Conservation (phyloP, 495 filamentous ascomycete genomes). For the Trichoderma erinaceum region DNA sequence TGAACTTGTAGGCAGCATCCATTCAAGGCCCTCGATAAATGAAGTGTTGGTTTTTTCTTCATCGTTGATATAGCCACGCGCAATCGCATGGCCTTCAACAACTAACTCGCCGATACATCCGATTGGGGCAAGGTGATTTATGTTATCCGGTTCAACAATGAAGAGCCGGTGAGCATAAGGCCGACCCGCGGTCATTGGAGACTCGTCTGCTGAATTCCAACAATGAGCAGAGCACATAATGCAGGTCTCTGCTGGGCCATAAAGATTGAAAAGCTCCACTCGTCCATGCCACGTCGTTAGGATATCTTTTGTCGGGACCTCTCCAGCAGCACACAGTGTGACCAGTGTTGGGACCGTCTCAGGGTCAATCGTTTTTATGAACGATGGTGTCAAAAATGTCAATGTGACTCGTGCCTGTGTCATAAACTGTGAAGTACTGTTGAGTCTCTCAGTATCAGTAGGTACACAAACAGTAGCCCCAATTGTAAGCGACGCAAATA, state of each 20-base stretch:
- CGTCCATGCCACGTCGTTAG: neutral
- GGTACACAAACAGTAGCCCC: conserved; percentile 16
- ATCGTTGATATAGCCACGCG: conserved; percentile 15
- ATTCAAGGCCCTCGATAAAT: conserved; percentile 19
- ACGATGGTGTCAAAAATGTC: conserved; percentile 27
- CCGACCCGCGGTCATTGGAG: neutral
- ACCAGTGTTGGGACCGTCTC: neutral
- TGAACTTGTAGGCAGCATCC: neutral
- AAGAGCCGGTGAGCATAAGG: neutral
- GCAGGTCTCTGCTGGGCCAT: conserved; percentile 8
- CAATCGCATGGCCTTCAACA: conserved; percentile 11
- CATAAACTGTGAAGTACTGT: conserved; percentile 17
- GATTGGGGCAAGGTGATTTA: neutral
- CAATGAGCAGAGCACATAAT: conserved; percentile 30
- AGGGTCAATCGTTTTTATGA: neutral
- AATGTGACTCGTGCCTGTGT: conserved; percentile 42
- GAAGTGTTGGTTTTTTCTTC: conserved; percentile 18
- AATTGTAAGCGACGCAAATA: conserved; percentile 43
- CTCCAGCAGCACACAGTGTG: neutral
- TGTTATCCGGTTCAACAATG: neutral
- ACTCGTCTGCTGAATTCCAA: conserved; percentile 20
- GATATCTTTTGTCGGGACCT: conserved; percentile 2
- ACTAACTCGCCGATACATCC: conserved; percentile 11
- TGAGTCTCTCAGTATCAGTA: conserved; percentile 16
- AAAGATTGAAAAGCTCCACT: conserved; percentile 17